Percentiles rank a stretch among this genome's conserved stretches.
These are phyloP conservation scores for Scedosporium dehoogii DNA, from an alignment of 2,329 filamentous ascomycete genomes.

Conservation along the genomic window DNA sequence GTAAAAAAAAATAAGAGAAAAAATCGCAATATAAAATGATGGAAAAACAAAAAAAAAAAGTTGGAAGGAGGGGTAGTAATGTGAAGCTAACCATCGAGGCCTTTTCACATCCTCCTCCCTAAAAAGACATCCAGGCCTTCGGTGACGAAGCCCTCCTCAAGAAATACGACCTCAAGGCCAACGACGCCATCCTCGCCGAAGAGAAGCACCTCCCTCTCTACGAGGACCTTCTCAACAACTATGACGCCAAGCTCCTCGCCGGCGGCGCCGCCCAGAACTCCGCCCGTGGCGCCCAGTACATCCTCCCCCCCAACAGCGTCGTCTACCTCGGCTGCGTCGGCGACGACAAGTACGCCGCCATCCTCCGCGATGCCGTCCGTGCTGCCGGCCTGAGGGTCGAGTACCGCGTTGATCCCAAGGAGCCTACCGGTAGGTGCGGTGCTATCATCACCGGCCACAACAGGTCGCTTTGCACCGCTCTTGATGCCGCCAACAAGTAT, in stretches of 20 bases:
- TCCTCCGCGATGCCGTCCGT: slow-evolving; percentile 75
- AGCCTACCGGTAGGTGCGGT: slow-evolving; percentile 86
- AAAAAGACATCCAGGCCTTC: slow-evolving; percentile 74
- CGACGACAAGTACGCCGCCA: slow-evolving; percentile 90
- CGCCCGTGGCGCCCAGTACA: slow-evolving; percentile 91
- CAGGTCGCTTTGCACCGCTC: slow-evolving; percentile 88
- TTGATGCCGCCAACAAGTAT: slow-evolving; percentile 95
- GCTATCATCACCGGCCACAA: slow-evolving; percentile 96
- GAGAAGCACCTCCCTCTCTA: slow-evolving; percentile 83
- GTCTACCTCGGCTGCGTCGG: slow-evolving; percentile 92
- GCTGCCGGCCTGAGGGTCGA: slow-evolving; percentile 84
- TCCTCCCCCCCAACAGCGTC: slow-evolving; percentile 80
- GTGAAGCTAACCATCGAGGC: not conserved
- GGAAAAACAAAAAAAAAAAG: not conserved
- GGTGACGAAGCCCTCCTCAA: slow-evolving; percentile 77
- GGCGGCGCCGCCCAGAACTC: slow-evolving; percentile 97
- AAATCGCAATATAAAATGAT: not conserved
- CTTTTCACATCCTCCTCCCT: not conserved
- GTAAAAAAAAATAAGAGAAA: too few relatives aligned
- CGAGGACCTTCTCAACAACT: slow-evolving; percentile 88
- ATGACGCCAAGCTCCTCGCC: slow-evolving; percentile 86
- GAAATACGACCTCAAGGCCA: slow-evolving; percentile 89
- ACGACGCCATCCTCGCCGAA: slow-evolving; percentile 95
- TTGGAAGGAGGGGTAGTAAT: not conserved
- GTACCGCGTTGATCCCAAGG: slow-evolving; percentile 80